Base-by-base conservation (phyloP, 495 filamentous ascomycete genomes). In the Penicillium egyptiacum region DNA sequence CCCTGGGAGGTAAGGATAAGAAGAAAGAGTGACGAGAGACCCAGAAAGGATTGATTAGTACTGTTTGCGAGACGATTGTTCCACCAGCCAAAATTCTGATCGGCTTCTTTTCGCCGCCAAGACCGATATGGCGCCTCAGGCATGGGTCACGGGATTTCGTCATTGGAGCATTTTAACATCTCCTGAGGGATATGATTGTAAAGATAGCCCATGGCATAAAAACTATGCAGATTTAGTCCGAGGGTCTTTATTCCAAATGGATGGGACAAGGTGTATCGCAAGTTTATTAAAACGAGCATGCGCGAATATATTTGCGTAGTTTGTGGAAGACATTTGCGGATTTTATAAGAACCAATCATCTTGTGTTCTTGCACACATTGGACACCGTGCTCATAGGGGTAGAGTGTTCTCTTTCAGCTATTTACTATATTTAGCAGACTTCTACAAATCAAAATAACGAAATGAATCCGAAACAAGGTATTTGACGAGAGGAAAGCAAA, bases 31-130 rank as follows among this genome's bases (percentile, higher is more conserved):
- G 61, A 61, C 61, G 60, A 60, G 53, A 53, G 51, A 30, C 14
- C 56, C 51, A 42, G 55, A 51, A 59, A 60, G 33, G 9, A 45
- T 45, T 58, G 65, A 63, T 59, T 41, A 53, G 55, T 57, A 33
- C 33, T 49, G 53, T 50, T 53, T 53, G 53, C 33, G 16, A 49
- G 49, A 31, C 30, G 49, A 33, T 62, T 55, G 35, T 46, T 44
- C 41, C 44, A 37, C 64, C 68, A 67, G 43, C 66, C 69, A 69
- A 76, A 74, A 67, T 69, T 76, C 70, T 69, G 69, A 66, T 70
- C 68, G 65, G 61, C 58, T 62, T 61, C 61, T 60, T 73, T 68
- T 73, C 66, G 69, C 67, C 67, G 70, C 68, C 61, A 60, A 62
- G 47, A 19, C 61, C 60, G 63, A 65, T 31, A 35, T 26, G 51